Conservation (phyloP, 768 basidiomycete genomes). For the Serendipita sp. region DNA sequence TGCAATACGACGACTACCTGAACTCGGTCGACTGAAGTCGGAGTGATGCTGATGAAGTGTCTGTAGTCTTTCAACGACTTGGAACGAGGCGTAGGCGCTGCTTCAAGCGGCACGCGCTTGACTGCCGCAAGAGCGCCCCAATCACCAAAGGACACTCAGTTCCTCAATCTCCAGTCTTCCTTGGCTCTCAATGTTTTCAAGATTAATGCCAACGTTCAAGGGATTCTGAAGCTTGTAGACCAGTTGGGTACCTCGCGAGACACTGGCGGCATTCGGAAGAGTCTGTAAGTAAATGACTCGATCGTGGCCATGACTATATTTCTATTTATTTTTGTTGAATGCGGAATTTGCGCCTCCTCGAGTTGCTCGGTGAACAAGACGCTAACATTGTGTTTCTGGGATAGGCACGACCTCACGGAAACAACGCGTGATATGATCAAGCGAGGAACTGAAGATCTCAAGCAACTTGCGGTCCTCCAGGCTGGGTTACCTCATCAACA, state of each 20-base stretch:
- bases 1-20: too few species aligned
- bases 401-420: conserved; percentile 85
- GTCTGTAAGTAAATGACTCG: conserved; percentile 46
- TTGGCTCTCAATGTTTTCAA: conserved; percentile 93
- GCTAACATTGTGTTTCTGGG: background rate
- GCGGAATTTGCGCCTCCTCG: background rate
- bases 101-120: background rate
- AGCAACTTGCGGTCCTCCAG: conserved; percentile 66
- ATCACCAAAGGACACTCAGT: conserved; percentile 52
- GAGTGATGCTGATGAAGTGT: too few species aligned
- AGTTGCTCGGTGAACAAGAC: too few species aligned
- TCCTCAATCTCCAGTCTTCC: conserved; percentile 59
- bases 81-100: background rate
- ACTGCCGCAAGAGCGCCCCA: conserved; percentile 19
- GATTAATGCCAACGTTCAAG: conserved; percentile 95
- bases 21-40: too few species aligned
- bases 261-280: conserved; percentile 62
- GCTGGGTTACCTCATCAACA: conserved; percentile 52
- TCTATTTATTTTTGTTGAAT: background rate
- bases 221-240: conserved; percentile 90
- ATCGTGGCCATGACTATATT: background rate
- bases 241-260: conserved; percentile 79
- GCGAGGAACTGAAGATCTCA: conserved; percentile 82
- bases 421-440: conserved; percentile 91
- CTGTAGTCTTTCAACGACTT: conserved; percentile 7